phyloP scores from a whole-genome alignment of 352 stramenopile species.

The Globisporangium alternatum region DNA sequence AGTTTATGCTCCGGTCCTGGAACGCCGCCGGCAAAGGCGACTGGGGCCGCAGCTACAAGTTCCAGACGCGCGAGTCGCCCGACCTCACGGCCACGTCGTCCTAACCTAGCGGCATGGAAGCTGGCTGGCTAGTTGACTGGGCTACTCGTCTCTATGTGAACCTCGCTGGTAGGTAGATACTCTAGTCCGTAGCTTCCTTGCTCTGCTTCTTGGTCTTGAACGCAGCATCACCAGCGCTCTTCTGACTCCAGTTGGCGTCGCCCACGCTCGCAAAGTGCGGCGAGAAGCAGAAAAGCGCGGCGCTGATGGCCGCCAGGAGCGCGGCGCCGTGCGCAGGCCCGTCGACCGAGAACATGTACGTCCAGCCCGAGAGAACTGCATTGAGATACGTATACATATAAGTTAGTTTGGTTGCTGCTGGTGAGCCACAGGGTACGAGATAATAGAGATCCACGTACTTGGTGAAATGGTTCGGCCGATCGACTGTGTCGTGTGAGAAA shows the following conservation, averaged over 20 bases:
- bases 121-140: background rate
- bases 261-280: slow-evolving; percentile 48
- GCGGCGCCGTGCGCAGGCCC: slow-evolving; percentile 66
- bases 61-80: slow-evolving; percentile 32
- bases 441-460: slow-evolving; percentile 36
- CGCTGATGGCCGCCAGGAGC: slow-evolving; percentile 53
- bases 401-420: background rate
- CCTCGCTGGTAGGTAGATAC: background rate
- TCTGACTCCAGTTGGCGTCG: slow-evolving; percentile 18
- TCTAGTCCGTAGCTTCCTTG: slow-evolving; percentile 38
- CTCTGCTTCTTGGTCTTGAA: slow-evolving; percentile 11
- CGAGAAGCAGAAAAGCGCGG: slow-evolving; percentile 63
- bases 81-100: slow-evolving; percentile 15
- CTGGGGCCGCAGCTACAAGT: slow-evolving; percentile 42
- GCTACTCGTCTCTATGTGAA: slow-evolving; percentile 1
- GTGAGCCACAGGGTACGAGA: background rate
- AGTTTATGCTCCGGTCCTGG: slow-evolving; percentile 60
- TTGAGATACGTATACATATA: background rate
- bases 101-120: background rate
- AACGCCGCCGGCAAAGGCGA: slow-evolving; percentile 58
- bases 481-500: slow-evolving; percentile 32
- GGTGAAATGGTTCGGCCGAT: slow-evolving; percentile 74
- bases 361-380: slow-evolving; percentile 76
- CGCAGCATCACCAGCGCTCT: slow-evolving; percentile 3
- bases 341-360: slow-evolving; percentile 67